A percentile compares a stretch with the other conserved stretches of the same genome.
Conservation (phyloP, 768 basidiomycete species). For the Suillus occidentalis region DNA sequence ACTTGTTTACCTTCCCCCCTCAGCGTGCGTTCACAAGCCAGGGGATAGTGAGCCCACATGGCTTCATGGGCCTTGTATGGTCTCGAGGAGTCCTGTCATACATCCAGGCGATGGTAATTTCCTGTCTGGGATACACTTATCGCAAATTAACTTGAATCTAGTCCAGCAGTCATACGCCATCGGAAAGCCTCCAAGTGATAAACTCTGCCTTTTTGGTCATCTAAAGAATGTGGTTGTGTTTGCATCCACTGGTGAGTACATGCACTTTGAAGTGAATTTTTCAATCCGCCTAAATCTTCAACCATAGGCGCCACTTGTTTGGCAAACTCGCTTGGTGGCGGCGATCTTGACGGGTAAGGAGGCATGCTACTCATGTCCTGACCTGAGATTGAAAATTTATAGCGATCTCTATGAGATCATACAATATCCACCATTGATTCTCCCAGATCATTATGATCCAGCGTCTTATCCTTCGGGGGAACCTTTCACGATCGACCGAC, state of each 20-base stretch:
- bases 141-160: constrained; percentile 24
- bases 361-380: neutral
- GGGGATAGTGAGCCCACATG: constrained; percentile 50
- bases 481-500: constrained; percentile 40
- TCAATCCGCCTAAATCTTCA: neutral
- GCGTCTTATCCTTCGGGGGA: constrained; percentile 47
- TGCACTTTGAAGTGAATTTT: neutral
- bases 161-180: constrained; percentile 73
- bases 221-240: constrained; percentile 75
- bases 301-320: constrained; percentile 56
- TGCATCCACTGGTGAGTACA: constrained; percentile 52
- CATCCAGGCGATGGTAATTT: constrained; percentile 72
- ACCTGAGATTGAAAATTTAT: neutral
- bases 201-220: constrained; percentile 55
- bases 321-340: constrained; percentile 70
- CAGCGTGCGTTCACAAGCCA: constrained; percentile 61
- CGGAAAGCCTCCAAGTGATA: constrained; percentile 60
- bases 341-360: constrained; percentile 76
- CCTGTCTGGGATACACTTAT: neutral
- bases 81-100: constrained; percentile 71
- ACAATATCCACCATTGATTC: constrained; percentile 53
- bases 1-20: constrained; percentile 1
- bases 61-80: constrained; percentile 59
- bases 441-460: constrained; percentile 47
- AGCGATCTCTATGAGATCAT: constrained; percentile 72